Base-by-base conservation (phyloP, 306 rosid genomes). In the Spatholobus suberectus region DNA sequence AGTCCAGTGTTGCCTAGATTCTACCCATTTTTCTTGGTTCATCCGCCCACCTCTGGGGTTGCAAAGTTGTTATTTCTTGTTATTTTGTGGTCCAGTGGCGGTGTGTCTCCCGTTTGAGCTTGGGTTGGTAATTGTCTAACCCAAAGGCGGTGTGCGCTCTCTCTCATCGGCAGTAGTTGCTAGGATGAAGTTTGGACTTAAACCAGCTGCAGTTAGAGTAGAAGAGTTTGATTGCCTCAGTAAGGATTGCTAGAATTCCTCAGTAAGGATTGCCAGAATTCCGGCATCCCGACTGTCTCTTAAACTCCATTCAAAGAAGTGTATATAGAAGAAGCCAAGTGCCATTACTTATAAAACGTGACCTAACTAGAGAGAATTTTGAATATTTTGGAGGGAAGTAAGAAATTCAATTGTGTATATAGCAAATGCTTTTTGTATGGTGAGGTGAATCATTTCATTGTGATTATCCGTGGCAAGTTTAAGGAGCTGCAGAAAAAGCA, bases 121-220 rank as follows among this genome's bases (percentile, higher is more conserved):
- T n/a, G n/a, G n/a, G n/a, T n/a, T n/a, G n/a, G n/a, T n/a, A n/a
- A n/a, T n/a, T n/a, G n/a, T n/a, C n/a, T n/a, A n/a, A n/a, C n/a
- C n/a, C n/a, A n/a, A n/a, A n/a, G n/a, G n/a, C n/a, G n/a, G n/a
- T n/a, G n/a, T n/a, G n/a, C n/a, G n/a, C n/a, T n/a, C n/a, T n/a
- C n/a, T n/a, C n/a, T n/a, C n/a, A n/a, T n/a, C n/a, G n/a, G n/a
- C n/a, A n/a, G n/a, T n/a, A n/a, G n/a, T n/a, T 78, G 88, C 81
- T 44, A 91, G 94, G 75, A 80, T 89, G 91, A 88, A 83, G 66
- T 87, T 87, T 46, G 95, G 95, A 70, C 89, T 70, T 34, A 91
- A 89, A 76, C 93, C 93, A 0, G 97, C 93, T 27, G 86, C 92
- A 77, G 95, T 91, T 89, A 92, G 97, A 87, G 95, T 92, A 88